These are phyloP conservation scores for Pseudoperonospora humuli DNA, from an alignment of 352 stramenopile genomes.

Conservation along the genomic window DNA sequence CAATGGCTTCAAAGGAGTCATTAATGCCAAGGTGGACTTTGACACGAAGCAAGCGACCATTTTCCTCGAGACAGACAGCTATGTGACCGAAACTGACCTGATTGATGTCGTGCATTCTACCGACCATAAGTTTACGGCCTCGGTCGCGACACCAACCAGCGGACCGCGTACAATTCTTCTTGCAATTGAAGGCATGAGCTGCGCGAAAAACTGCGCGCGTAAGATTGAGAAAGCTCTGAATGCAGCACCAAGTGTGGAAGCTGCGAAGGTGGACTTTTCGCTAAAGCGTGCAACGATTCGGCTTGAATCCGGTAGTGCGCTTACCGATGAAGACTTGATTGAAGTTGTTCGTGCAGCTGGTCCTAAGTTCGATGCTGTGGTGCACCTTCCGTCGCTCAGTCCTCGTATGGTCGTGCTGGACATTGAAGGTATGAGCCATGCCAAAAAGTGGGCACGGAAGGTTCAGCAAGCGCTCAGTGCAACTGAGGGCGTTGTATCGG, in stretches of 20 bases:
- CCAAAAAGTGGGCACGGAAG: conserved; percentile 63
- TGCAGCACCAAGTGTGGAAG: conserved; percentile 40
- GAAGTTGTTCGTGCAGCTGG: conserved; percentile 35
- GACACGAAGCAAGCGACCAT: conserved; percentile 63
- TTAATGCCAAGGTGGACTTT: conserved; percentile 76
- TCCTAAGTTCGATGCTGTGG: conserved; percentile 59
- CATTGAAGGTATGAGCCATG: conserved; percentile 61
- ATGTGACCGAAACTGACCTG: conserved; percentile 52
- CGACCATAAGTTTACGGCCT: conserved; percentile 57
- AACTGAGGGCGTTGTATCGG: conserved; percentile 51
- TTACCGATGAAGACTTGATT: conserved; percentile 57
- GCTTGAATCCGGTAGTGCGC: conserved; percentile 35
- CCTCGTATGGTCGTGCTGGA: conserved; percentile 41
- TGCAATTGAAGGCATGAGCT: conserved; percentile 69
- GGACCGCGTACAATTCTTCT: conserved; percentile 48
- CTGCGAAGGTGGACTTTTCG: conserved; percentile 56
- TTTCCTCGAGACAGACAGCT: conserved; percentile 63
- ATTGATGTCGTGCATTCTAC: conserved; percentile 52
- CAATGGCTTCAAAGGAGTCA: conserved; percentile 50
- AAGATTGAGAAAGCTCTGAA: conserved; percentile 64
- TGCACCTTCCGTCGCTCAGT: conserved; percentile 23
- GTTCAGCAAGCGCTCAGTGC: conserved; percentile 53
- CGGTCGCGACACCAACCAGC: conserved; percentile 28
- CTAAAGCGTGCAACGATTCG: conserved; percentile 53
- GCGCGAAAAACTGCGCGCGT: conserved; percentile 66